These are phyloP conservation scores for Trichocladium antarcticum DNA, from an alignment of 495 filamentous ascomycete genomes.

Conservation along the genomic window DNA sequence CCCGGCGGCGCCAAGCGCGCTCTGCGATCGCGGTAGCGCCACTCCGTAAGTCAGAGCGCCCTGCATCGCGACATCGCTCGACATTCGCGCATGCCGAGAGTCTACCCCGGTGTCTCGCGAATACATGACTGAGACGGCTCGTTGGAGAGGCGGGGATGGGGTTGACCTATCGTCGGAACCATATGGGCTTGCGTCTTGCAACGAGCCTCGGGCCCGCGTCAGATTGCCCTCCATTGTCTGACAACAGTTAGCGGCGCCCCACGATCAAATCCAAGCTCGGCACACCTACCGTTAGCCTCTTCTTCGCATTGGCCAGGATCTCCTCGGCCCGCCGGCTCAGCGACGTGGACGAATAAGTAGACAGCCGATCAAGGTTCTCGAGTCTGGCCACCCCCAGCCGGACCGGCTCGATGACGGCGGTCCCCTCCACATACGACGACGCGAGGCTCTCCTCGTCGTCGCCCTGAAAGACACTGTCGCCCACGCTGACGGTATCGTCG, in stretches of 20 bases:
- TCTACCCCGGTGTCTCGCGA: conserved; percentile 12
- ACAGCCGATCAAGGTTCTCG: conserved; percentile 25
- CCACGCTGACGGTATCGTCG: conserved; percentile 45
- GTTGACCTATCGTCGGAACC: conserved; percentile 40
- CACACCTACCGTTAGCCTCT: conserved; percentile 63
- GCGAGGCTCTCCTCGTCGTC: conserved; percentile 50
- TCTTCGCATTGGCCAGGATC: conserved; percentile 85
- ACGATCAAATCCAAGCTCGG: background rate
- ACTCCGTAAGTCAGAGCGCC: conserved; percentile 27
- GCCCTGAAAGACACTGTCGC: conserved; percentile 47
- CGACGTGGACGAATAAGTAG: conserved; percentile 53
- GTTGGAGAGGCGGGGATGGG: conserved; percentile 32
- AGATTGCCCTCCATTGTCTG: conserved; percentile 91
- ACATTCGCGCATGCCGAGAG: conserved; percentile 32
- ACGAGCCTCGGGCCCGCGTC: conserved; percentile 62
- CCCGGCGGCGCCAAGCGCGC: conserved; percentile 39
- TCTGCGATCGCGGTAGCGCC: conserved; percentile 34
- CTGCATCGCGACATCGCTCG: conserved; percentile 36
- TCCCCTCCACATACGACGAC: conserved; percentile 38
- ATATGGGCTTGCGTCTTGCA: conserved; percentile 50
- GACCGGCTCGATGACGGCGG: conserved; percentile 14
- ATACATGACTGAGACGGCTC: conserved; percentile 26
- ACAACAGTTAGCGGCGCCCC: background rate
- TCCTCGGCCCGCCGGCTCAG: conserved; percentile 74
- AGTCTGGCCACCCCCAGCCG: conserved; percentile 18